Evolutionary conservation across 176 grass and related monocot species (phyloP).

Genomic region (Bonia amplexicaulis): DNA sequence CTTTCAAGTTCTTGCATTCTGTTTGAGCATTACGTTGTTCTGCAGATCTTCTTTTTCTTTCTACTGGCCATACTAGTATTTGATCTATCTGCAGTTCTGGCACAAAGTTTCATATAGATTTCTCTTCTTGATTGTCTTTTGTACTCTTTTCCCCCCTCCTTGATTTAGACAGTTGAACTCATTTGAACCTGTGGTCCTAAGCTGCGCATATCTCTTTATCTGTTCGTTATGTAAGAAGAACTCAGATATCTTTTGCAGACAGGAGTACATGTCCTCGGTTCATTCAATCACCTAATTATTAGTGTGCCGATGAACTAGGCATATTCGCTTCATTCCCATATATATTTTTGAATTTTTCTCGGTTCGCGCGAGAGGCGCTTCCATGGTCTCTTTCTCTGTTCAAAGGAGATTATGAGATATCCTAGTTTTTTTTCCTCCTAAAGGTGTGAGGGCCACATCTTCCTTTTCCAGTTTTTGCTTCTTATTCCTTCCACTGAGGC

Average conservation of each 20-base stretch:
- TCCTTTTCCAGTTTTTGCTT: conserved; percentile 7
- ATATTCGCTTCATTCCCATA: neutral
- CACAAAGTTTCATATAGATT: conserved; percentile 6
- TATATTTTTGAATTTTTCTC: neutral
- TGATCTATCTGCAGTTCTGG: neutral
- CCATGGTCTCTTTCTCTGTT: neutral
- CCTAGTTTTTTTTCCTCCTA: neutral
- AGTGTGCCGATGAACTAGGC: neutral
- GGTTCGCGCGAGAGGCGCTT: neutral
- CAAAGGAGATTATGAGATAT: neutral
- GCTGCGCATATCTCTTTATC: neutral
- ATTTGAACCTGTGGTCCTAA: conserved; percentile 20
- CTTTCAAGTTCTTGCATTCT: neutral
- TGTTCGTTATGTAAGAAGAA: neutral
- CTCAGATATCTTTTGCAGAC: neutral
- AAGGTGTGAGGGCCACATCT: neutral
- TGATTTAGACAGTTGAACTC: conserved; percentile 6
- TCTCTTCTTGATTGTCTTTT: neutral
- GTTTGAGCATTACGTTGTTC: neutral
- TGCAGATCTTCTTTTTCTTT: neutral
- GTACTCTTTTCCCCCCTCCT: neutral
- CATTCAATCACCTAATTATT: neutral
- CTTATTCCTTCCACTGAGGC: conserved; percentile 39
- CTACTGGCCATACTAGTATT: neutral
- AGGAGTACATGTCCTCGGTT: neutral